Evolutionary conservation across 805 yeast species (phyloP).

Genomic region (Hanseniaspora lachancei): DNA sequence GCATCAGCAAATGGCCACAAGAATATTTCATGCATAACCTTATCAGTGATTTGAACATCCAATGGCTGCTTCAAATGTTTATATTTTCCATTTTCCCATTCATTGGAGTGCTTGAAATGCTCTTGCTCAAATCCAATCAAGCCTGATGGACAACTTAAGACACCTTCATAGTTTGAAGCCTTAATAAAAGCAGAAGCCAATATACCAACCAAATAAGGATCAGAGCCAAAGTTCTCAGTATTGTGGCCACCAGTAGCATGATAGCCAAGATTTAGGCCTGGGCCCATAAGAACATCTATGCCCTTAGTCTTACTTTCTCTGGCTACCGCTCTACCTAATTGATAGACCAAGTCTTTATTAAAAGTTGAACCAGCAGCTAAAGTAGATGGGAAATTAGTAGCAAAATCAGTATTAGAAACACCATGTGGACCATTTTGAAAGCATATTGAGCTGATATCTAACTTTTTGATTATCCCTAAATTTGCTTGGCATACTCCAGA

Average conservation of each 20-base stretch:
- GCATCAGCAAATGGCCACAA: conserved; percentile 59
- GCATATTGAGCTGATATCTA: conserved; percentile 43
- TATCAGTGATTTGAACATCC: conserved; percentile 44
- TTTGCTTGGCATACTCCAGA: conserved; percentile 51
- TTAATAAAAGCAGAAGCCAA: conserved; percentile 39
- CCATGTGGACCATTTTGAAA: conserved; percentile 55
- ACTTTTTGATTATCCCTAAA: conserved; percentile 44
- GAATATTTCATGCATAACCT: conserved; percentile 48
- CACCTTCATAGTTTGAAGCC: conserved; percentile 47
- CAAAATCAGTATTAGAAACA: conserved; percentile 43
- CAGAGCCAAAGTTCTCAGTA: conserved; percentile 54
- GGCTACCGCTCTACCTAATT: conserved; percentile 46
- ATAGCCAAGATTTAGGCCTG: conserved; percentile 44
- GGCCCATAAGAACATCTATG: conserved; percentile 43
- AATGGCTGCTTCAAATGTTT: conserved; percentile 33
- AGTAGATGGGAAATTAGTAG: conserved; percentile 46
- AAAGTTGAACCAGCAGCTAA: conserved; percentile 47
- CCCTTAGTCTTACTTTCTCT: conserved; percentile 43
- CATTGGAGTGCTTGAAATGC: conserved; percentile 41
- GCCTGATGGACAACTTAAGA: conserved; percentile 44
- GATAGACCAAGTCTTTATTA: conserved; percentile 38
- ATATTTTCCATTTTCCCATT: conserved; percentile 37
- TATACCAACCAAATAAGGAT: conserved; percentile 47
- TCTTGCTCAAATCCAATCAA: conserved; percentile 53
- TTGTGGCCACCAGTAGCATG: conserved; percentile 53